Conservation (phyloP, 495 filamentous ascomycete species). For the Talaromyces stipitatus region DNA sequence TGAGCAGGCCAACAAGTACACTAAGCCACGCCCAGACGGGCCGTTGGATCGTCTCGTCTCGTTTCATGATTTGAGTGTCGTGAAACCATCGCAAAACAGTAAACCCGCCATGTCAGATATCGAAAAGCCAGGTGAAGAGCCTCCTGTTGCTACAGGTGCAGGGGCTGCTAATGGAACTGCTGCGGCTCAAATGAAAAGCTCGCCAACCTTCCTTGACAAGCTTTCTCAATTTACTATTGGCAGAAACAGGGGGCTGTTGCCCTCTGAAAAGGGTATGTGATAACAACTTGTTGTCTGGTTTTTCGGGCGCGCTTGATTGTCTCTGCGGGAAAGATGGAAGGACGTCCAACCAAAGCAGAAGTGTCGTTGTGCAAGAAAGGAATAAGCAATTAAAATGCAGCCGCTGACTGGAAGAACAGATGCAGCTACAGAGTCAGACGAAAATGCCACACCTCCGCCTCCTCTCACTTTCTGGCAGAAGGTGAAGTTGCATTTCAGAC, state of each 20-base stretch:
- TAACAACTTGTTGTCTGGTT: not conserved
- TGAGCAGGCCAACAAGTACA: not conserved
- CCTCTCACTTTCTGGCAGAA: conserved; percentile 8
- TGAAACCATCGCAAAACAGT: not conserved
- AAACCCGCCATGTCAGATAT: not conserved
- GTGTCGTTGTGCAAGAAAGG: not conserved
- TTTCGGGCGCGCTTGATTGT: not conserved
- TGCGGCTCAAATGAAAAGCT: not conserved
- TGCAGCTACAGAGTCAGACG: not conserved
- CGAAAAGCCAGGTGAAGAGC: conserved; percentile 1
- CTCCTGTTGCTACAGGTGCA: not conserved
- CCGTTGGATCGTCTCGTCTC: not conserved
- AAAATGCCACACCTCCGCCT: conserved; percentile 2
- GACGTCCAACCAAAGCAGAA: not conserved
- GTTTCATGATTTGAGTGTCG: not conserved
- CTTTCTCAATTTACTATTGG: conserved; percentile 6
- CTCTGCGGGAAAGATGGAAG: not conserved
- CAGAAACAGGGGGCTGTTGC: not conserved
- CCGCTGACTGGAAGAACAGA: not conserved
- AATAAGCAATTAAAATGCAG: not conserved
- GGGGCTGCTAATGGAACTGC: not conserved
- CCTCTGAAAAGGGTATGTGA: conserved; percentile 1
- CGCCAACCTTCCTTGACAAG: conserved; percentile 5
- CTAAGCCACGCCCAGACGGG: not conserved
- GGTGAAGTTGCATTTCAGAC: conserved; percentile 21